Percentiles rank a stretch among this genome's conserved stretches.
Conservation (phyloP, 2,329 filamentous ascomycete genomes). For the Pseudogymnoascus sp. region DNA sequence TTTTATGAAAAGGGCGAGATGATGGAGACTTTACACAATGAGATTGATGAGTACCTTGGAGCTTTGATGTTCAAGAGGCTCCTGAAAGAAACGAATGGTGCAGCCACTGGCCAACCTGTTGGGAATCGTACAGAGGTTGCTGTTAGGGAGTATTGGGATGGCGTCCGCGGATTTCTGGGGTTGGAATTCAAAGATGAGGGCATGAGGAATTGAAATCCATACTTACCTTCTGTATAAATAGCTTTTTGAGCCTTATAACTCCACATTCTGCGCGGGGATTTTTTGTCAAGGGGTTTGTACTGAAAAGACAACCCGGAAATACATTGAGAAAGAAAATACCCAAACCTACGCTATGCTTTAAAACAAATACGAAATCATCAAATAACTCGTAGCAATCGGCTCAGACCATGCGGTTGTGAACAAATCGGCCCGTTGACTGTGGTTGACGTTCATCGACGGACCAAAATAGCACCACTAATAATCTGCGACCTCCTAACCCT, state of each 20-base stretch:
- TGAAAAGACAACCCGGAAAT: neutral
- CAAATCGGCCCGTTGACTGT: neutral
- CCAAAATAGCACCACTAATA: neutral
- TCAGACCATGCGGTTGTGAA: neutral
- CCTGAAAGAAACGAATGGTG: neutral
- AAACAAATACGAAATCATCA: neutral
- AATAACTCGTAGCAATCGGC: neutral
- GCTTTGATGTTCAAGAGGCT: neutral
- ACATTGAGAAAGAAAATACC: neutral
- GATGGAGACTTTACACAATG: neutral
- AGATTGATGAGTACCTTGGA: neutral
- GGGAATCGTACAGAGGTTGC: neutral
- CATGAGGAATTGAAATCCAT: neutral
- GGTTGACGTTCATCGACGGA: neutral
- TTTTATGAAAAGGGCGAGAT: constrained; percentile 1
- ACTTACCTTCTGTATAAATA: neutral
- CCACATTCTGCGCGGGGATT: neutral
- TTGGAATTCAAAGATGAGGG: neutral
- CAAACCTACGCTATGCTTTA: neutral
- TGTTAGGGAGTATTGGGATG: neutral
- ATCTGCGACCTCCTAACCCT: constrained; percentile 3
- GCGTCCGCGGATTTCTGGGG: neutral
- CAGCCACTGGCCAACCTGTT: neutral
- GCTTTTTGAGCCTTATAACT: neutral
- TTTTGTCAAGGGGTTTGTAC: neutral